These are phyloP conservation scores for Penicillium sp. DNA, from an alignment of 2,329 filamentous ascomycete genomes.

Conservation along the genomic window DNA sequence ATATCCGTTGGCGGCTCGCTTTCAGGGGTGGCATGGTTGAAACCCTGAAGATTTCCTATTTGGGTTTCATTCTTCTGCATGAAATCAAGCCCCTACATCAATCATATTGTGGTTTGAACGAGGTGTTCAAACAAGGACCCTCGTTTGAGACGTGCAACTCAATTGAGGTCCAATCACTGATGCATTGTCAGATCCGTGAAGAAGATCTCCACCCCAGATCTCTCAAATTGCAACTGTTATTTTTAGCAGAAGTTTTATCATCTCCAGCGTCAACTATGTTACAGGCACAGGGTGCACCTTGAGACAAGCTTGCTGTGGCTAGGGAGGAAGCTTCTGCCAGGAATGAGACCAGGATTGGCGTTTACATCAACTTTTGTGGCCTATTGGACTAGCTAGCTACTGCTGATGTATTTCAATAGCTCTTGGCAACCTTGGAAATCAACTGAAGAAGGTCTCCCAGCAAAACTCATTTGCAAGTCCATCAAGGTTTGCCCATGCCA, in stretches of 20 bases:
- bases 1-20: constrained; percentile 17
- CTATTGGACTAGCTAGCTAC: too few species aligned
- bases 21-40: constrained; percentile 4
- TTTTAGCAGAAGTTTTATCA: not conserved
- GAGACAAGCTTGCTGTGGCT: not conserved
- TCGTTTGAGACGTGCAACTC: not conserved
- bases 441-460: too few species aligned
- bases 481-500: too few species aligned
- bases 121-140: constrained; percentile 2
- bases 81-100: not conserved
- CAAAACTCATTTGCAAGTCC: too few species aligned
- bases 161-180: not conserved
- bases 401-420: too few species aligned
- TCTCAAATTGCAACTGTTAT: not conserved
- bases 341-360: too few species aligned
- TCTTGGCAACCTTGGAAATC: too few species aligned
- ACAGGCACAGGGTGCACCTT: too few species aligned
- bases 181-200: not conserved
- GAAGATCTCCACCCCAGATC: not conserved
- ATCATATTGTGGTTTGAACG: constrained; percentile 12
- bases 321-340: not conserved
- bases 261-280: not conserved
- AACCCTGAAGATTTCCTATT: constrained; percentile 1
- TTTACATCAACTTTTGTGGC: too few species aligned
- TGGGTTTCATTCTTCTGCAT: constrained; percentile 8